Evolutionary conservation across 2,329 filamentous ascomycete genomes (phyloP).

Genomic region (Colletotrichum sp.): DNA sequence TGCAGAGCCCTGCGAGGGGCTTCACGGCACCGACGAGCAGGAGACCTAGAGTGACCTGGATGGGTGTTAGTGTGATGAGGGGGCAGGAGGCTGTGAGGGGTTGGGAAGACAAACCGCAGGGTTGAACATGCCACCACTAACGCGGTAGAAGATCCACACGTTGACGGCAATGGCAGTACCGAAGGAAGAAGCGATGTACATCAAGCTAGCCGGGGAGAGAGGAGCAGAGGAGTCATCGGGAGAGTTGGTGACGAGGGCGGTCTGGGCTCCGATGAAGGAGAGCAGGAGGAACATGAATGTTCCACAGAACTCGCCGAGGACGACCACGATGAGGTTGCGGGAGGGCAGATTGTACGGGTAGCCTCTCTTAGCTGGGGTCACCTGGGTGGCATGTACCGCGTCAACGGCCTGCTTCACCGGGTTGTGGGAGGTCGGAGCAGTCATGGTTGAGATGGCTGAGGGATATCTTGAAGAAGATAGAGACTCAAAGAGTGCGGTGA

Average conservation of each 20-base stretch:
- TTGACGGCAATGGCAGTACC: constrained; percentile 55
- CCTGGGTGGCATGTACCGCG: neutral
- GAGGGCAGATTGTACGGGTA: neutral
- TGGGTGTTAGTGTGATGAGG: neutral
- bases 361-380: neutral
- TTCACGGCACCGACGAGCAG: constrained; percentile 61
- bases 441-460: neutral
- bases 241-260: constrained; percentile 39
- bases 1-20: constrained; percentile 52
- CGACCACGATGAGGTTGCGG: constrained; percentile 42
- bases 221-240: neutral
- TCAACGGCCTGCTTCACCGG: neutral
- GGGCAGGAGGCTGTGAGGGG: neutral
- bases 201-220: constrained; percentile 31
- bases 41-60: constrained; percentile 59
- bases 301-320: constrained; percentile 55
- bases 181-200: constrained; percentile 52
- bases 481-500: neutral
- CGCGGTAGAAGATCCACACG: constrained; percentile 62
- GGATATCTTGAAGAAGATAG: neutral
- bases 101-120: constrained; percentile 27
- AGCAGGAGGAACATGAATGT: constrained; percentile 59
- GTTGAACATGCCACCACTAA: constrained; percentile 58
- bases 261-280: constrained; percentile 43
- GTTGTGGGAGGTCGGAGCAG: neutral